Evolutionary conservation across 148 eudicot species (phyloP).

Genomic region (Camellia japonica): DNA sequence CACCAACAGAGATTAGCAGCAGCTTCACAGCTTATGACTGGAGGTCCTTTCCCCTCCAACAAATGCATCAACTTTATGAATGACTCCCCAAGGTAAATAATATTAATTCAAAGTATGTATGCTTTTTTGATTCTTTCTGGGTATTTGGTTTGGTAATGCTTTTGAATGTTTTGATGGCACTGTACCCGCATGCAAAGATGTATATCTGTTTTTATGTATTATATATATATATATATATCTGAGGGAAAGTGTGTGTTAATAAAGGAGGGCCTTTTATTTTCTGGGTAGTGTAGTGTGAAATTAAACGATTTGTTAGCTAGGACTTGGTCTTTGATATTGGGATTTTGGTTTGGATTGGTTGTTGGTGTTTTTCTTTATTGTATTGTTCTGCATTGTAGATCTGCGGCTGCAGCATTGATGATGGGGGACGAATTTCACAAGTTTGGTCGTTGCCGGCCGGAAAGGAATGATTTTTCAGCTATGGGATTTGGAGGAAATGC

Average conservation of each 20-base stretch:
- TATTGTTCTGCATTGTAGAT: conserved; percentile 50
- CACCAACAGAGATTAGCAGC: conserved; percentile 60
- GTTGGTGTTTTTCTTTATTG: conserved; percentile 14
- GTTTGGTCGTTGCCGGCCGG: conserved; percentile 45
- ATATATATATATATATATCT: no score
- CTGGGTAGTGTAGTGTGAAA: neutral
- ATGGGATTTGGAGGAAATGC: conserved; percentile 40
- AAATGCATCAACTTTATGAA: conserved; percentile 35
- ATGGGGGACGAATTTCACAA: conserved; percentile 71
- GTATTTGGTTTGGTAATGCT: neutral
- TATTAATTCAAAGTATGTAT: neutral
- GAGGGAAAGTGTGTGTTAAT: no score
- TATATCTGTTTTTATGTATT: neutral
- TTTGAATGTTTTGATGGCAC: neutral
- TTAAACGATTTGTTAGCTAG: neutral
- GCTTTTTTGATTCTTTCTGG: neutral
- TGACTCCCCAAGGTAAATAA: conserved; percentile 59
- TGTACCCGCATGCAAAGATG: no score
- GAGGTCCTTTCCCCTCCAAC: conserved; percentile 34
- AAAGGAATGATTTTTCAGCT: conserved; percentile 58
- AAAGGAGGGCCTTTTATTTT: neutral
- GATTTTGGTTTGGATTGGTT: neutral
- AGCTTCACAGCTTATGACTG: conserved; percentile 55
- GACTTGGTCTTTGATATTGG: neutral
- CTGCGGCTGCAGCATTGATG: conserved; percentile 67